A percentile compares a stretch with the other conserved stretches of the same genome.
Evolutionary conservation across 139 green algal species (phyloP).

Genomic region (Micractinium sp.): DNA sequence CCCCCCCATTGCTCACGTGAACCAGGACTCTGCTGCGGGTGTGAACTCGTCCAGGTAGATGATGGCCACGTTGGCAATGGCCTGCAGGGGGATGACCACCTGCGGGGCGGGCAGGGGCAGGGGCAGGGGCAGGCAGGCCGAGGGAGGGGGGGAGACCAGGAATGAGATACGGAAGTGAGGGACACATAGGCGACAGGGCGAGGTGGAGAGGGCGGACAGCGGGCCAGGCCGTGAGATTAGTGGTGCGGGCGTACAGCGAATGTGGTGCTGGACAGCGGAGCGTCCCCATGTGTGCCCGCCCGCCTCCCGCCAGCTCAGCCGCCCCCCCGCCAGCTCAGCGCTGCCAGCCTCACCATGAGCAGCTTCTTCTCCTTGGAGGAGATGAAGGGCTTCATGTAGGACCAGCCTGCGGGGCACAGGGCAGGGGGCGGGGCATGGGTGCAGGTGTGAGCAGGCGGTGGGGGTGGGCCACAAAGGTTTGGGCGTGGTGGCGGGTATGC

Average conservation of each 20-base stretch:
- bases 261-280: too few relatives aligned
- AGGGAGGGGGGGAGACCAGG: not conserved
- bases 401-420: constrained; percentile 68
- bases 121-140: not conserved
- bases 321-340: not conserved
- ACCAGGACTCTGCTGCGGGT: constrained; percentile 79
- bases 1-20: constrained; percentile 59
- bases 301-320: too few relatives aligned
- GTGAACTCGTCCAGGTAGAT: constrained; percentile 91
- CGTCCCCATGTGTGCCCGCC: too few relatives aligned
- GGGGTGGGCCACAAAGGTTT: too few relatives aligned
- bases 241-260: too few relatives aligned
- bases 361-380: constrained; percentile 23
- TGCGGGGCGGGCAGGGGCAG: constrained; percentile 61
- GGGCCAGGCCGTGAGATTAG: too few relatives aligned
- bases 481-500: too few relatives aligned
- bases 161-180: too few relatives aligned
- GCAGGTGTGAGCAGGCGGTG: not conserved
- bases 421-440: not conserved
- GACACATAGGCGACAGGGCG: not conserved
- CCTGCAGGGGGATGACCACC: constrained; percentile 95
- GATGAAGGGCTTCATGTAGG: constrained; percentile 95
- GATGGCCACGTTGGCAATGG: constrained; percentile 94
- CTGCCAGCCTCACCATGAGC: constrained; percentile 17
- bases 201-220: too few relatives aligned